A percentile compares a stretch with the other conserved stretches of the same genome.
These are phyloP conservation scores for Myxozyma udenii DNA, from an alignment of 805 yeast genomes.

Conservation along the genomic window DNA sequence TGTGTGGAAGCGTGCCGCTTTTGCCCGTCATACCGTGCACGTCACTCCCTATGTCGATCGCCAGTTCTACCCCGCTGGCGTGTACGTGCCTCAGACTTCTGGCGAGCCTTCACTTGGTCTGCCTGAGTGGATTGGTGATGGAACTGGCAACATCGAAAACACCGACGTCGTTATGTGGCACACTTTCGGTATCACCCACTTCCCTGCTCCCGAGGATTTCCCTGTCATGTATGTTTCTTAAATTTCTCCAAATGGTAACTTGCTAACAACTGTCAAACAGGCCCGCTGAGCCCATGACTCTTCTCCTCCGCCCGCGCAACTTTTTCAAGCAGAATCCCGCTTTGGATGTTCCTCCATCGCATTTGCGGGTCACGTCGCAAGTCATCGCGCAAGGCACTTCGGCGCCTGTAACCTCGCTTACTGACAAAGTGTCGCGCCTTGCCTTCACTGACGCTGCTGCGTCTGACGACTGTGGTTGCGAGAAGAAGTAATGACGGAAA, in stretches of 20 bases:
- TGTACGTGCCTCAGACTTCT: constrained; percentile 39
- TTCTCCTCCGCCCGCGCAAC: constrained; percentile 73
- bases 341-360: constrained; percentile 61
- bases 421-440: constrained; percentile 23
- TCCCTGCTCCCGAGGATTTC: constrained; percentile 88
- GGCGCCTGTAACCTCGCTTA: constrained; percentile 12
- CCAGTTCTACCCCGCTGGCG: constrained; percentile 74
- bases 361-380: constrained; percentile 24
- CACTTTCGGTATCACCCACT: constrained; percentile 80
- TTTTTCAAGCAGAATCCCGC: constrained; percentile 76
- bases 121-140: constrained; percentile 40
- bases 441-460: constrained; percentile 18
- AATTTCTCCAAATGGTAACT: background rate
- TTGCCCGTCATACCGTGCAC: constrained; percentile 65
- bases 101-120: constrained; percentile 36
- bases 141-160: constrained; percentile 41
- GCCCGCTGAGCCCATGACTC: constrained; percentile 76
- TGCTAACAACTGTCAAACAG: background rate
- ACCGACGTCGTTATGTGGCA: constrained; percentile 75
- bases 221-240: constrained; percentile 61
- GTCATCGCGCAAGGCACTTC: constrained; percentile 9
- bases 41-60: constrained; percentile 73
- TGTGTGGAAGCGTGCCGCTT: constrained; percentile 77
- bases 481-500: background rate
- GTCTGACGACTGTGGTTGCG: background rate